phyloP scores from a whole-genome alignment of 805 yeast species.

The Metschnikowia noctiluminum region DNA sequence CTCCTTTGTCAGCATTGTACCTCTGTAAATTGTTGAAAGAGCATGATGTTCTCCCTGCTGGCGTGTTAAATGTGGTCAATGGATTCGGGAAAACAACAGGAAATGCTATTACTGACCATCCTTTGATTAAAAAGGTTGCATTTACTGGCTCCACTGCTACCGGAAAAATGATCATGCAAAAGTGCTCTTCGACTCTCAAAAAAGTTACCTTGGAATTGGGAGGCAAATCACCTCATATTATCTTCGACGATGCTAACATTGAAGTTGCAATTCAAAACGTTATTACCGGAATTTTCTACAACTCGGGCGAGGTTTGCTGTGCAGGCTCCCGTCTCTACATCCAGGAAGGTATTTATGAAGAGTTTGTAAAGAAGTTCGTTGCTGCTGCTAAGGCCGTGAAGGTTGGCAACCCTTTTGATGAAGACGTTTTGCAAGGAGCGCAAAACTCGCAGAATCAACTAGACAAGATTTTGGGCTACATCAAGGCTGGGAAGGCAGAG shows the following conservation, averaged over 20 bases:
- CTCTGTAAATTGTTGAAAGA: constrained; percentile 65
- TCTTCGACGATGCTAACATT: constrained; percentile 81
- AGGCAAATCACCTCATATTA: constrained; percentile 92
- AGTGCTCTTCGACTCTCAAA: constrained; percentile 69
- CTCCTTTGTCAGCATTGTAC: constrained; percentile 84
- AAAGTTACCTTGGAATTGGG: constrained; percentile 93
- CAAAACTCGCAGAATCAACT: constrained; percentile 82
- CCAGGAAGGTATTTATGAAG: constrained; percentile 80
- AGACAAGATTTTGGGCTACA: constrained; percentile 71
- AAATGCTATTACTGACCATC: constrained; percentile 72
- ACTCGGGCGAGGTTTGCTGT: constrained; percentile 94
- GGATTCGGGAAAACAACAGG: constrained; percentile 89
- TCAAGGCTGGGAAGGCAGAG: constrained; percentile 73
- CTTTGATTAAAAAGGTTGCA: constrained; percentile 82
- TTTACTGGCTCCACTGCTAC: constrained; percentile 94
- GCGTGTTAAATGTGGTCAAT: constrained; percentile 82
- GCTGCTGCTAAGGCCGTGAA: constrained; percentile 48
- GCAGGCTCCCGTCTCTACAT: constrained; percentile 92
- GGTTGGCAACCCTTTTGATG: constrained; percentile 83
- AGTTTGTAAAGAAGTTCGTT: constrained; percentile 62
- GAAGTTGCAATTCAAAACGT: constrained; percentile 73
- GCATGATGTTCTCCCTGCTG: constrained; percentile 83
- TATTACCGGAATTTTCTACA: constrained; percentile 80
- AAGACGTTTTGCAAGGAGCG: constrained; percentile 82
- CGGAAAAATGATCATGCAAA: constrained; percentile 85